Evolutionary conservation across 1,284 basidiomycete genomes (phyloP), one percentile per base, ranked within the genome.

Genomic region (Naganishia cerealis): DNA sequence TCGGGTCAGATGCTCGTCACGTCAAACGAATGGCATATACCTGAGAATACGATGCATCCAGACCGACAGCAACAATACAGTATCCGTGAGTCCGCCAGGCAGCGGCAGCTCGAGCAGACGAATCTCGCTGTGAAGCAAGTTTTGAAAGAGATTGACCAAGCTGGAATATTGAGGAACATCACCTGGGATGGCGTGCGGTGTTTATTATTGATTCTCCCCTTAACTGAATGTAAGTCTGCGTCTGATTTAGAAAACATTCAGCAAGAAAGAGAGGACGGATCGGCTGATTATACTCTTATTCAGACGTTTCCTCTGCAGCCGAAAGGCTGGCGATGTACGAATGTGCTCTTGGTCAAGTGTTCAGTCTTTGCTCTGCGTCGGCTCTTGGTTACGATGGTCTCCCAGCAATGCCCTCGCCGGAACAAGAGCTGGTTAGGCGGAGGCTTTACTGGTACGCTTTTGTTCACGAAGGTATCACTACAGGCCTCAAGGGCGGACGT

Each of bases 381-480:
- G 80, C 85, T 0, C 76, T 85, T 33, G 80, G 83, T 3, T 79
- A 79, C 65, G 84, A 84, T 66, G 84, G 85, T 18, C 82, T 84
- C 50, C 85, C 85, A 9, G 80, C 82, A 50, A 83, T 83, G 54
- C 85, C 87, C 54, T 82, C 84, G 9, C 79, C 61, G 6, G 72
- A 74, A 10, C 68, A 70, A 0, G 72, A 73, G 5, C 56, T 86
- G 43, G 82, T 89, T 33, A 86, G 89, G 26, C 86, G 90, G 1
- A 84, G 91, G 36, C 85, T 93, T 56, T 93, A 91, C 75, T 94
- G 90, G 90, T 93, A 81, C 62, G 86, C 88, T 3, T 86, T 91
- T 72, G 86, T 90, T 9, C 87, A 91, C 70, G 92, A 94, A 79
- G 79, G 90, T 43, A 85, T 92, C 36, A 87, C 86, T 0, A 89